These are phyloP conservation scores for Acacia pycnantha DNA, from an alignment of 331 rosid genomes.

Conservation along the genomic window DNA sequence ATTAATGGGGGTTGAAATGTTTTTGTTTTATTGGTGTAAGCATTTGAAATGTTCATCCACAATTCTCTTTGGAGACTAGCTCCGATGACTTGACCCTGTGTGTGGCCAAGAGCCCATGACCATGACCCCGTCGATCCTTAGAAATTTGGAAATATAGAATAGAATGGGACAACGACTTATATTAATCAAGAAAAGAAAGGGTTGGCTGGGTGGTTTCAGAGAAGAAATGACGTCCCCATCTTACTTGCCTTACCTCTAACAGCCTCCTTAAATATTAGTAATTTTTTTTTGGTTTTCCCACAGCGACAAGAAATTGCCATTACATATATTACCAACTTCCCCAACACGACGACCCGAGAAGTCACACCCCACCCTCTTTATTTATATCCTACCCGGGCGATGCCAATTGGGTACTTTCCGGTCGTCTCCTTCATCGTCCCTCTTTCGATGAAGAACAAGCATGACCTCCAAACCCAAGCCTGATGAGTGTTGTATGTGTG, in stretches of 20 bases:
- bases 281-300: background rate
- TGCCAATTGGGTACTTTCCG: slow-evolving; percentile 20
- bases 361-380: background rate
- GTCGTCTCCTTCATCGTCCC: slow-evolving; percentile 12
- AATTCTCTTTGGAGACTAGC: slow-evolving; percentile 13
- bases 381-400: background rate
- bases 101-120: slow-evolving; percentile 15
- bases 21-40: slow-evolving; percentile 9
- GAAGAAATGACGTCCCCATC: slow-evolving; percentile 27
- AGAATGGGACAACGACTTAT: background rate
- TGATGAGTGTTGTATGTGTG: slow-evolving; percentile 98
- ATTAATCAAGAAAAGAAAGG: background rate
- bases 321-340: slow-evolving; percentile 31
- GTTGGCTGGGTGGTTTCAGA: background rate
- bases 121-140: slow-evolving; percentile 16
- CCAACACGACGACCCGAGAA: slow-evolving; percentile 48
- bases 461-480: slow-evolving; percentile 54
- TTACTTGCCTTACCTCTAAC: slow-evolving; percentile 26
- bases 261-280: slow-evolving; percentile 16
- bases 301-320: slow-evolving; percentile 17
- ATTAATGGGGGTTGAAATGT: background rate
- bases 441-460: slow-evolving; percentile 32
- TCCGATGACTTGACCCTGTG: slow-evolving; percentile 27
- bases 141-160: slow-evolving; percentile 12
- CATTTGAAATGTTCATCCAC: slow-evolving; percentile 23